These are phyloP conservation scores for Botrytis paeoniae DNA, from an alignment of 2,329 filamentous ascomycete species.

Conservation along the genomic window DNA sequence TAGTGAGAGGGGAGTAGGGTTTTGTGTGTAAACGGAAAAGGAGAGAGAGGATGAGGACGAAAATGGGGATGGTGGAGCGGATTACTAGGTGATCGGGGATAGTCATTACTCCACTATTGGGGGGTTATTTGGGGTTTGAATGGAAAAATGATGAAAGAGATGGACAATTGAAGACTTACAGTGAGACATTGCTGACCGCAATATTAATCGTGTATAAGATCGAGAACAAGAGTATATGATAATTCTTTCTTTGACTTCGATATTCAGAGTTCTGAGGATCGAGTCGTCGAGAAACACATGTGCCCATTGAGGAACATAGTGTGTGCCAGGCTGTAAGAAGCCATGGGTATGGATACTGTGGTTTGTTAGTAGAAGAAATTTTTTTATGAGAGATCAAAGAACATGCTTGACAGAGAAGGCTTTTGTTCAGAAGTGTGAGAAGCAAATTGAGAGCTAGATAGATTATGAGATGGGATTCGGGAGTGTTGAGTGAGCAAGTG, in stretches of 20 bases:
- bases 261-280: slow-evolving; percentile 51
- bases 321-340: slow-evolving; percentile 58
- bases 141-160: background rate
- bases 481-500: background rate
- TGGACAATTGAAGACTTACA: slow-evolving; percentile 38
- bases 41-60: slow-evolving; percentile 60
- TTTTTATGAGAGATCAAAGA: background rate
- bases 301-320: slow-evolving; percentile 55
- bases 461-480: background rate
- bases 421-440: slow-evolving; percentile 1
- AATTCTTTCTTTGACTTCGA: slow-evolving; percentile 52
- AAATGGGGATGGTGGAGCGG: slow-evolving; percentile 58
- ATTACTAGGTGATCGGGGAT: slow-evolving; percentile 66
- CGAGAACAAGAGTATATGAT: slow-evolving; percentile 55
- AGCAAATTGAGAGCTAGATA: slow-evolving; percentile 8
- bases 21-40: slow-evolving; percentile 50
- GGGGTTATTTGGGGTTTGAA: background rate
- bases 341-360: slow-evolving; percentile 58
- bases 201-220: slow-evolving; percentile 62
- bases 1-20: slow-evolving; percentile 54
- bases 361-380: background rate
- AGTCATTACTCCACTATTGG: slow-evolving; percentile 50
- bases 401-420: background rate
- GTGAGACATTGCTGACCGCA: slow-evolving; percentile 61
- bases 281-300: slow-evolving; percentile 51